A percentile compares a stretch with the other conserved stretches of the same genome.
These are phyloP conservation scores for Arabidopsis suecica DNA, from an alignment of 345 rosid genomes.

Conservation along the genomic window DNA sequence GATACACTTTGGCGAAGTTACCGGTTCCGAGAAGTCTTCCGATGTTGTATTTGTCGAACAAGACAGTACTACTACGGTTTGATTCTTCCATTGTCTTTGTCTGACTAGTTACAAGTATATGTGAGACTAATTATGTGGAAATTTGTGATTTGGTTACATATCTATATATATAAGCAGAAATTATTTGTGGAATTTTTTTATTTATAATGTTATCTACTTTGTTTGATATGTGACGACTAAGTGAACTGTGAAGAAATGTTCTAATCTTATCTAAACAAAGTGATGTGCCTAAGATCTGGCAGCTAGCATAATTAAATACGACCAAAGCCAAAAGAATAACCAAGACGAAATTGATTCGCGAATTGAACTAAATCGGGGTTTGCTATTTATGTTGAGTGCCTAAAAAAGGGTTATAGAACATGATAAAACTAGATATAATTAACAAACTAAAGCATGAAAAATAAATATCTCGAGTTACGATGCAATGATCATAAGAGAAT, in stretches of 20 bases:
- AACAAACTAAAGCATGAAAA: neutral
- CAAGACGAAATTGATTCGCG: neutral
- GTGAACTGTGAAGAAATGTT: constrained; percentile 34
- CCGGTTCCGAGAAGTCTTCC: constrained; percentile 79
- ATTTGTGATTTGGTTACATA: neutral
- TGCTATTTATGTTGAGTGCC: neutral
- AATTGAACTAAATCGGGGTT: neutral
- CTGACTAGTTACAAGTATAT: constrained; percentile 12
- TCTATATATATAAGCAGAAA: neutral
- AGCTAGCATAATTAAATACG: neutral
- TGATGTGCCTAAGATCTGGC: constrained; percentile 35
- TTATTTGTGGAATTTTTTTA: neutral
- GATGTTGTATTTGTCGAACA: constrained; percentile 71
- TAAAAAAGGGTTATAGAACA: neutral
- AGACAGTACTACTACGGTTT: constrained; percentile 21
- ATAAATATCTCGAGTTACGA: neutral
- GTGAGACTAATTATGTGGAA: constrained; percentile 1
- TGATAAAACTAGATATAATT: neutral
- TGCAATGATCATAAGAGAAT: neutral
- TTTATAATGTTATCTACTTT: constrained; percentile 19
- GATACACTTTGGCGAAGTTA: constrained; percentile 79
- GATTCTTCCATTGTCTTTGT: constrained; percentile 45
- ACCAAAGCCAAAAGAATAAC: neutral
- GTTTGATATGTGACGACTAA: constrained; percentile 33
- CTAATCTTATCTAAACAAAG: constrained; percentile 34